Conservation (phyloP, 1,139 yeast genomes). For the Kodamaea ohmeri region DNA sequence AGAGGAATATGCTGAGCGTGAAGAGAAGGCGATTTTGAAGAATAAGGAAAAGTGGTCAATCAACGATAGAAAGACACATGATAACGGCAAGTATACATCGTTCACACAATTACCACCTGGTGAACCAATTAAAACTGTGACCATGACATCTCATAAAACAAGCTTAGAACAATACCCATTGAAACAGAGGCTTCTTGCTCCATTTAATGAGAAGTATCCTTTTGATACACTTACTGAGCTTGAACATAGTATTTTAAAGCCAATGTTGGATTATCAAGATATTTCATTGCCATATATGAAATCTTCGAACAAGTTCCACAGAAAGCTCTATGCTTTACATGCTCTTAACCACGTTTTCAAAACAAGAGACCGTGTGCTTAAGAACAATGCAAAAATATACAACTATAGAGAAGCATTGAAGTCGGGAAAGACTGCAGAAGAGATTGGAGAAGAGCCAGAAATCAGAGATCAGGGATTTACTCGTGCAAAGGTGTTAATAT, state of each 20-base stretch:
- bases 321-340: constrained; percentile 67
- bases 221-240: constrained; percentile 16
- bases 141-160: constrained; percentile 6
- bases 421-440: constrained; percentile 32
- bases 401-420: constrained; percentile 43
- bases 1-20: constrained; percentile 43
- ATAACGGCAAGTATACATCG: constrained; percentile 23
- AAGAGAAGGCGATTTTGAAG: constrained; percentile 21
- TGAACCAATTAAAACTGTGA: constrained; percentile 13
- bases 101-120: constrained; percentile 34
- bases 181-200: constrained; percentile 32
- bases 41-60: constrained; percentile 29
- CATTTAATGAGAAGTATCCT: constrained; percentile 22
- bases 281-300: constrained; percentile 55
- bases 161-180: constrained; percentile 17
- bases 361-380: constrained; percentile 78
- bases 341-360: constrained; percentile 78
- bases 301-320: constrained; percentile 48
- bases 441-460: constrained; percentile 52
- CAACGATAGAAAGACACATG: constrained; percentile 16
- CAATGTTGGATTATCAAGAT: constrained; percentile 74
- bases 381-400: constrained; percentile 63
- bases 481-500: constrained; percentile 79
- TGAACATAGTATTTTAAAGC: constrained; percentile 42
- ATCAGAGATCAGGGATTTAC: constrained; percentile 93